Base-by-base conservation (phyloP, 179 eudicot species). In the Carnegiea gigantea region DNA sequence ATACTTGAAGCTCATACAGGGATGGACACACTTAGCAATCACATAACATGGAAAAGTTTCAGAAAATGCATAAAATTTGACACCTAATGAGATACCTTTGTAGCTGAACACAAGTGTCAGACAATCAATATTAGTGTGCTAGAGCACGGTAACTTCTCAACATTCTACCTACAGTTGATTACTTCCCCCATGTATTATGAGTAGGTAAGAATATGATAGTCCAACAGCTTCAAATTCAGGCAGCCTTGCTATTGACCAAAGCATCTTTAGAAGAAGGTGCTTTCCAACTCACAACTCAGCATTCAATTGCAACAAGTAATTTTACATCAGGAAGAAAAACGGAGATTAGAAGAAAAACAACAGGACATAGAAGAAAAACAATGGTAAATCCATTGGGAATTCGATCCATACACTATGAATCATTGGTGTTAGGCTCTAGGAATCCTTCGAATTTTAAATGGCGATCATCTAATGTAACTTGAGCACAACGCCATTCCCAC, bases 281-380 rank as follows among this genome's bases (percentile, higher is more conserved):
- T 3, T 51, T 17, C 57, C 57, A 0, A 40, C 6, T 2, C 57
- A 11, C 15, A 67, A 12, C 71, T 28, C 38, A n/a, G 71, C 18
- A 28, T 67, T 67, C 71, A 67, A 67, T 67, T 67, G 71, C 71
- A 67, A 67, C 38, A 67, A n/a, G 18, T 24, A n/a, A 67, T 24
- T 26, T 17, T 10, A 30, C 17, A 3, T 3, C 71, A 67, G 6
- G 14, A 67, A 67, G 18, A 67, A 11, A 67, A 4, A 28, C 12
- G 38, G 36, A 67, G 17, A 67, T n/a, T 28, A 67, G 13, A 30
- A 2, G 38, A 28, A 67, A 70, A 13, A 18, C 3, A 14, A 5
- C 15, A 12, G 28, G n/a, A 33, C 10, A 70, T 15, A 28, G 46
- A 30, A 2, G 38, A 67, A 67, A 70, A 13, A 18, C 3, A 14